Conservation (phyloP, 2,329 filamentous ascomycete genomes). For the Colletotrichum somersetense region DNA sequence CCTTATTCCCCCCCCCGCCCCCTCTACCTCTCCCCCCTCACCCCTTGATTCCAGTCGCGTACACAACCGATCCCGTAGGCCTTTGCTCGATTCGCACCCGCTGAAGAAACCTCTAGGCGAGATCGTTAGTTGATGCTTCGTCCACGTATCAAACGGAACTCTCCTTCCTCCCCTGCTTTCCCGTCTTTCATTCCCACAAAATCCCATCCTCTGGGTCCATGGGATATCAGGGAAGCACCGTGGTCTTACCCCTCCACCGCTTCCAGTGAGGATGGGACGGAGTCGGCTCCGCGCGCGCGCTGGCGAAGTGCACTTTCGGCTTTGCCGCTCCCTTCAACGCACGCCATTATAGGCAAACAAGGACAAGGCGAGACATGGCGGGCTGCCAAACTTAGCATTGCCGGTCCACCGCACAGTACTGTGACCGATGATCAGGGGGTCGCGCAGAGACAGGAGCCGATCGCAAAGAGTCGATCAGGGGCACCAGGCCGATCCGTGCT, state of each 20-base stretch:
- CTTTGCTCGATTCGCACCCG: slow-evolving; percentile 20
- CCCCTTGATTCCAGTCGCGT: slow-evolving; percentile 12
- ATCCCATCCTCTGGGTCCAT: slow-evolving; percentile 13
- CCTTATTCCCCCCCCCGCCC: neutral
- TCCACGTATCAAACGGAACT: slow-evolving; percentile 21
- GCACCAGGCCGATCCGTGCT: slow-evolving; percentile 22
- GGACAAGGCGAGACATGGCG: slow-evolving; percentile 17
- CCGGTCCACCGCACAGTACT: neutral
- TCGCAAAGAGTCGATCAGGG: slow-evolving; percentile 20
- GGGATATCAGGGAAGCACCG: neutral
- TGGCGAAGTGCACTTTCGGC: neutral
- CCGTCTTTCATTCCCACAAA: slow-evolving; percentile 18
- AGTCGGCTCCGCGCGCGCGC: slow-evolving; percentile 5
- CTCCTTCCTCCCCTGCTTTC: neutral
- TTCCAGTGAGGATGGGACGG: neutral
- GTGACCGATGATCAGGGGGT: slow-evolving; percentile 29
- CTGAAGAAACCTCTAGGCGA: neutral
- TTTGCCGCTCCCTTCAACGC: slow-evolving; percentile 3
- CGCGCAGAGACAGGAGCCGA: neutral
- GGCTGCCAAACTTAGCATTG: slow-evolving; percentile 18
- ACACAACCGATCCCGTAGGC: slow-evolving; percentile 20
- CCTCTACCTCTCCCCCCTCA: neutral
- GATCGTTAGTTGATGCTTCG: slow-evolving; percentile 17
- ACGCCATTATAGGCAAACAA: slow-evolving; percentile 12
- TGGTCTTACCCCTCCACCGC: neutral